Conservation (phyloP, 495 filamentous ascomycete species). For the Penicillium diatomitis region DNA sequence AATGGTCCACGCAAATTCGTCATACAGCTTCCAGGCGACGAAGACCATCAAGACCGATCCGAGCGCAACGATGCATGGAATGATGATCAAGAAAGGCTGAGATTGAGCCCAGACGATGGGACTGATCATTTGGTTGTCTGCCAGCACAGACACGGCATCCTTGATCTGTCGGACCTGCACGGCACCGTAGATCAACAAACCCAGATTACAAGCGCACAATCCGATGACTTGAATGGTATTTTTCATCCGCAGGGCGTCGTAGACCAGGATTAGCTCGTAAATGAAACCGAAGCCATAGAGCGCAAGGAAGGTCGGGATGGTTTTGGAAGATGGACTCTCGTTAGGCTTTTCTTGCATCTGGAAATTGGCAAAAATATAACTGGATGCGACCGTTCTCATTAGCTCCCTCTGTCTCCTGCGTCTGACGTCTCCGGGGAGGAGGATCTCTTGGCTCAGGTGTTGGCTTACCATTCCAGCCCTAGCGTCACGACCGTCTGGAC, state of each 20-base stretch:
- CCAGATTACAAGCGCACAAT: slow-evolving; percentile 82
- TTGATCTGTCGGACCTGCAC: slow-evolving; percentile 86
- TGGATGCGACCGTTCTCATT: slow-evolving; percentile 5
- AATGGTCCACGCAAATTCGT: slow-evolving; percentile 98
- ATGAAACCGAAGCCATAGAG: slow-evolving; percentile 97
- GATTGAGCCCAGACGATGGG: slow-evolving; percentile 54
- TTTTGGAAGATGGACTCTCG: slow-evolving; percentile 42
- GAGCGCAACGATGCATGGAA: slow-evolving; percentile 74
- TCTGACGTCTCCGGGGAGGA: too few species aligned
- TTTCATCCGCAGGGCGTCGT: slow-evolving; percentile 86
- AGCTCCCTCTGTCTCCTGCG: background rate
- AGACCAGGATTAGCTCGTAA: slow-evolving; percentile 81
- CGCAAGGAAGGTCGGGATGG: slow-evolving; percentile 81
- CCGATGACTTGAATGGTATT: slow-evolving; percentile 99
- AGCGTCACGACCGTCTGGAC: slow-evolving; percentile 72
- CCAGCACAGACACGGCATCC: slow-evolving; percentile 51
- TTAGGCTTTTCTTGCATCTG: slow-evolving; percentile 59
- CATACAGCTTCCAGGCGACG: slow-evolving; percentile 88
- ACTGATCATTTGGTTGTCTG: slow-evolving; percentile 21
- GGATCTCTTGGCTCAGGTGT: slow-evolving; percentile 1
- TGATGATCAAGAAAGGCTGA: slow-evolving; percentile 71
- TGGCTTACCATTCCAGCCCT: slow-evolving; percentile 72
- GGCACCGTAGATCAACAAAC: slow-evolving; percentile 81
- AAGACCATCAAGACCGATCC: slow-evolving; percentile 62
- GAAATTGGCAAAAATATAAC: slow-evolving; percentile 42